These are phyloP conservation scores for Sinapis alba DNA, from an alignment of 441 rosid species.

Conservation along the genomic window DNA sequence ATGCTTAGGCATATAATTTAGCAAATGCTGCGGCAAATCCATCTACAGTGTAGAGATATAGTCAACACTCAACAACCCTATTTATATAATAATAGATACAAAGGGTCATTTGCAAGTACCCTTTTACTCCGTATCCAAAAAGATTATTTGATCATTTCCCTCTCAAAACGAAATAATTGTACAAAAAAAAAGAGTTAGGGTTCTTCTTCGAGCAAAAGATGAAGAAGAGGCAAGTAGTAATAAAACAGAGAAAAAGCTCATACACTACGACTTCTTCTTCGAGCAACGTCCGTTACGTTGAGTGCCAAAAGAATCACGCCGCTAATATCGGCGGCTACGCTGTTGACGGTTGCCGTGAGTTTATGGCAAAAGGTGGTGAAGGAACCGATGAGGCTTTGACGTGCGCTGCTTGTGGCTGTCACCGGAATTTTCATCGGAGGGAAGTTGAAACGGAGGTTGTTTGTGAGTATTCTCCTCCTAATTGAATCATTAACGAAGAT, in stretches of 20 bases:
- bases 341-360: conserved; percentile 92
- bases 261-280: conserved; percentile 41
- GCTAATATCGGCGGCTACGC: conserved; percentile 83
- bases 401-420: conserved; percentile 94
- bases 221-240: conserved; percentile 83
- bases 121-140: conserved; percentile 20
- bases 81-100: conserved; percentile 18
- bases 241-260: conserved; percentile 48
- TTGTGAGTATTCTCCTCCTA: conserved; percentile 84
- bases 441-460: conserved; percentile 80
- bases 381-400: conserved; percentile 52
- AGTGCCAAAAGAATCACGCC: conserved; percentile 96
- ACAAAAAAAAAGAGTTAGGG: conserved; percentile 30
- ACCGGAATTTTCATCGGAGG: conserved; percentile 79
- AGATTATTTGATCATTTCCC: background rate
- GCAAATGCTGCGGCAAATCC: conserved; percentile 24
- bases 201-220: conserved; percentile 37
- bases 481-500: conserved; percentile 20
- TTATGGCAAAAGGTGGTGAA: conserved; percentile 75
- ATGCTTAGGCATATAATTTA: conserved; percentile 12
- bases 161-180: background rate
- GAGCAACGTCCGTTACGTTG: conserved; percentile 65
- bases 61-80: conserved; percentile 38
- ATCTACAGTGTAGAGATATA: conserved; percentile 16
- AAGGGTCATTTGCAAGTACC: conserved; percentile 24